Evolutionary conservation across 2,329 filamentous ascomycete genomes (phyloP).

Genomic region (Xylariales sp.): DNA sequence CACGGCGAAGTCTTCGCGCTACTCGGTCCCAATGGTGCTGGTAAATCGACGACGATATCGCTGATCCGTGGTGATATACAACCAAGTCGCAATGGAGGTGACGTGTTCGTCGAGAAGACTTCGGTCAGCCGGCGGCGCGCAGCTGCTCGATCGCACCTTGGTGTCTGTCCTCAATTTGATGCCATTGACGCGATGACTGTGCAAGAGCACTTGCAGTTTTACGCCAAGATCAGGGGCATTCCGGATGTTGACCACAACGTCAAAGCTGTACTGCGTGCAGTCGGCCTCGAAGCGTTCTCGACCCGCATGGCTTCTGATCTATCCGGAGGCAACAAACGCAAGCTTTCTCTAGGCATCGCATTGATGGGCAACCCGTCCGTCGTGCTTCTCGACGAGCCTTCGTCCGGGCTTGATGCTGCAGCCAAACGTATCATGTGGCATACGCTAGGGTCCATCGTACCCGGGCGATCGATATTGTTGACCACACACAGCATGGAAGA

Average conservation of each 20-base stretch:
- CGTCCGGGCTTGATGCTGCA: slow-evolving; percentile 82
- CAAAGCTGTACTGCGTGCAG: slow-evolving; percentile 69
- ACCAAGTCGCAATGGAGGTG: slow-evolving; percentile 65
- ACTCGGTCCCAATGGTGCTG: slow-evolving; percentile 85
- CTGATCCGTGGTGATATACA: slow-evolving; percentile 84
- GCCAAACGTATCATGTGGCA: slow-evolving; percentile 93
- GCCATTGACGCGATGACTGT: slow-evolving; percentile 92
- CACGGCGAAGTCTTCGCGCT: slow-evolving; percentile 83
- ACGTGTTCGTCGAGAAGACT: slow-evolving; percentile 74
- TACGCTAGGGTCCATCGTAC: slow-evolving; percentile 68
- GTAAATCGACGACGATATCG: slow-evolving; percentile 85
- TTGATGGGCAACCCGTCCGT: slow-evolving; percentile 89
- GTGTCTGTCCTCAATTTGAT: slow-evolving; percentile 87
- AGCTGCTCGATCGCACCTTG: slow-evolving; percentile 69
- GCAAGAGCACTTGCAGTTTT: slow-evolving; percentile 79
- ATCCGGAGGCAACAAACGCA: slow-evolving; percentile 91
- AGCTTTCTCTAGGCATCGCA: slow-evolving; percentile 82
- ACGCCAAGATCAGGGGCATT: slow-evolving; percentile 79
- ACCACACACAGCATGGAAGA: slow-evolving; percentile 97
- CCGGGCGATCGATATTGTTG: slow-evolving; percentile 76
- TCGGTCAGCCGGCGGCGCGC: slow-evolving; percentile 71
- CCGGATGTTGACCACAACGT: slow-evolving; percentile 73
- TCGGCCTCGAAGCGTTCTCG: slow-evolving; percentile 68
- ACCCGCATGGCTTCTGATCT: slow-evolving; percentile 73
- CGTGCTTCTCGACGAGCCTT: slow-evolving; percentile 83